phyloP scores from a whole-genome alignment of 129 eudicot genomes.

The Chrysanthemum makinoi region DNA sequence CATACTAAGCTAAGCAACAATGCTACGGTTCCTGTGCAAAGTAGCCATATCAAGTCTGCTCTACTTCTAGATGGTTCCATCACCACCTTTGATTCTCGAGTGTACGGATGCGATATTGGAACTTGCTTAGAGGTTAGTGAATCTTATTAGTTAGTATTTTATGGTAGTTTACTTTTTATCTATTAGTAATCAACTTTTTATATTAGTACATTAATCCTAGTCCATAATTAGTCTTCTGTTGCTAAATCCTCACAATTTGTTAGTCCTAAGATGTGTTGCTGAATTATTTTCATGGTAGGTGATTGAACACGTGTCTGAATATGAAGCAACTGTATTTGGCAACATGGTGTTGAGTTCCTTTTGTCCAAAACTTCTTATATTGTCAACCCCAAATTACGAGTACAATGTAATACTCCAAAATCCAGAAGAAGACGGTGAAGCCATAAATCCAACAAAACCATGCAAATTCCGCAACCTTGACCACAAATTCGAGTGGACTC shows the following conservation, averaged over 20 bases:
- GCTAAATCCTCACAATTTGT: neutral
- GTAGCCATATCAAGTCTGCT: slow-evolving; percentile 47
- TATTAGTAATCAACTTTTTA: neutral
- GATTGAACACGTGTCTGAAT: slow-evolving; percentile 95
- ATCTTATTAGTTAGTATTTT: neutral
- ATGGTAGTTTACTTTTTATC: neutral
- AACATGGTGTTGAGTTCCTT: slow-evolving; percentile 63
- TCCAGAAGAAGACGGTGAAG: slow-evolving; percentile 72
- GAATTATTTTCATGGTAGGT: slow-evolving; percentile 44
- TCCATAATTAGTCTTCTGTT: neutral
- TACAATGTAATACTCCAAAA: slow-evolving; percentile 80
- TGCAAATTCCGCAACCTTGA: slow-evolving; percentile 86
- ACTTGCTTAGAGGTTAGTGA: slow-evolving; percentile 90
- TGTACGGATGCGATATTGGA: slow-evolving; percentile 80
- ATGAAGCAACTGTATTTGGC: slow-evolving; percentile 75
- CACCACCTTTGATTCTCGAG: slow-evolving; percentile 69
- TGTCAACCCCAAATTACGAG: slow-evolving; percentile 97
- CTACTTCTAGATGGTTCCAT: slow-evolving; percentile 78
- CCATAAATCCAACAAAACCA: slow-evolving; percentile 49
- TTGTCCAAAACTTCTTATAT: slow-evolving; percentile 69
- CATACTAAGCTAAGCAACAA: slow-evolving; percentile 56
- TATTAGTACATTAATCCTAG: neutral
- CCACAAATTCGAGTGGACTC: slow-evolving; percentile 97
- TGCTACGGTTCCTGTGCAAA: slow-evolving; percentile 30
- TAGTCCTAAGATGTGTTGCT: neutral